Conservation (phyloP, 2,329 filamentous ascomycete genomes). For the Exophiala viscosa region DNA sequence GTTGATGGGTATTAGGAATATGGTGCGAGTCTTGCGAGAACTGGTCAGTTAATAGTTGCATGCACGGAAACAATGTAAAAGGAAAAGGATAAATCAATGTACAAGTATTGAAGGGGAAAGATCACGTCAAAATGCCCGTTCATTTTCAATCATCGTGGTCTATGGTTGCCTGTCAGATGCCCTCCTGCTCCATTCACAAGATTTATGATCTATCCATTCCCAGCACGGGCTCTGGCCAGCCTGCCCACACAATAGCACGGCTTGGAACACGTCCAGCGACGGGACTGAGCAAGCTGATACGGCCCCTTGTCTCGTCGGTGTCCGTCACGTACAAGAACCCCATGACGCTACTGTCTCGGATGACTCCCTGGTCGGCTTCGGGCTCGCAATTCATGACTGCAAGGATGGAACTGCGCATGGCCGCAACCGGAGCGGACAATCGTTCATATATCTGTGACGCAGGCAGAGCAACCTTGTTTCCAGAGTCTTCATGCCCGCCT, state of each 20-base stretch:
- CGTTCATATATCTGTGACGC: slow-evolving; percentile 29
- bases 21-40: slow-evolving; percentile 67
- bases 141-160: too few relatives aligned
- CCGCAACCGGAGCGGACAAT: slow-evolving; percentile 32
- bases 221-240: slow-evolving; percentile 80
- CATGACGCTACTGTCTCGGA: slow-evolving; percentile 79
- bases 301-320: slow-evolving; percentile 78
- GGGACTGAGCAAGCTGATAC: slow-evolving; percentile 76
- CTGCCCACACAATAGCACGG: slow-evolving; percentile 76
- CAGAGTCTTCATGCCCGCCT: slow-evolving; percentile 11
- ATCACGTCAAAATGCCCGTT: not conserved
- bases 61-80: not conserved
- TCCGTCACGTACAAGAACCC: slow-evolving; percentile 92
- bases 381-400: slow-evolving; percentile 76
- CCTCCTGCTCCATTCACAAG: not conserved
- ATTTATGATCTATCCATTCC: slow-evolving; percentile 61
- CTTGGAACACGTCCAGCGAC: slow-evolving; percentile 76
- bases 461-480: slow-evolving; percentile 35
- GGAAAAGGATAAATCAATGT: not conserved
- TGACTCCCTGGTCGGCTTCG: slow-evolving; percentile 61
- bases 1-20: slow-evolving; percentile 68
- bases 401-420: slow-evolving; percentile 74
- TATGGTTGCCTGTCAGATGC: too few relatives aligned
- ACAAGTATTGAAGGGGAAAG: not conserved
- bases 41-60: slow-evolving; percentile 1